Evolutionary conservation across 805 yeast species (phyloP).

Genomic region (Saturnispora dispora): DNA sequence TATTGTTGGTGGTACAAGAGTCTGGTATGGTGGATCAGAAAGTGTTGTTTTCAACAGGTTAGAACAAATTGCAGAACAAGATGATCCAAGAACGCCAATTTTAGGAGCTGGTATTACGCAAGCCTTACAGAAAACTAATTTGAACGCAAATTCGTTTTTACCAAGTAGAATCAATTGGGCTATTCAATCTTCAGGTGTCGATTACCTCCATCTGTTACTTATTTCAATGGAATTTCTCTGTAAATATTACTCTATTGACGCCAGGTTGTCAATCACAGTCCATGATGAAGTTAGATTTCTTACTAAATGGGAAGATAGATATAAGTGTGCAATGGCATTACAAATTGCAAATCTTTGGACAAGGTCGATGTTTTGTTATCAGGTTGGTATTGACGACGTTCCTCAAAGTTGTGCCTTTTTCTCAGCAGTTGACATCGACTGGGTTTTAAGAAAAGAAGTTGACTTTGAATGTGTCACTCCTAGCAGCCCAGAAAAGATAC

Average conservation of each 20-base stretch:
- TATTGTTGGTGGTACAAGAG: conserved; percentile 14
- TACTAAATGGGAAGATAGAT: conserved; percentile 63
- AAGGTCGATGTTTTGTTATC: conserved; percentile 88
- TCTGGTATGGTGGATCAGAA: conserved; percentile 89
- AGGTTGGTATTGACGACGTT: conserved; percentile 75
- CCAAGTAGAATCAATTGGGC: conserved; percentile 97
- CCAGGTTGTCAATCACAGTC: conserved; percentile 76
- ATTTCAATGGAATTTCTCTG: conserved; percentile 81
- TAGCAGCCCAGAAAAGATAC: conserved; percentile 60
- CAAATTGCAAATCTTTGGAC: conserved; percentile 95
- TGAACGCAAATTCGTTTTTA: conserved; percentile 57
- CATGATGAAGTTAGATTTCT: conserved; percentile 91
- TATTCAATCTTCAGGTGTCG: conserved; percentile 96
- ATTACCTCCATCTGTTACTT: conserved; percentile 77
- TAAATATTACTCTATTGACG: conserved; percentile 54
- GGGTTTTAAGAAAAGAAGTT: conserved; percentile 87
- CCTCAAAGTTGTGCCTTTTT: conserved; percentile 96
- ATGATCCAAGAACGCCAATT: conserved; percentile 79
- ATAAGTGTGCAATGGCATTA: conserved; percentile 69
- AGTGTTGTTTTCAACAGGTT: conserved; percentile 83
- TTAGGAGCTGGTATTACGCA: conserved; percentile 89
- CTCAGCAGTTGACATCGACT: conserved; percentile 87
- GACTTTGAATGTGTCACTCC: conserved; percentile 86
- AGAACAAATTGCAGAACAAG: conserved; percentile 78
- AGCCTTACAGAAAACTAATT: conserved; percentile 60